A percentile compares a stretch with the other conserved stretches of the same genome.
Conservation (phyloP, 192 early-diverging fungal genomes). For the Dispira simplex region DNA sequence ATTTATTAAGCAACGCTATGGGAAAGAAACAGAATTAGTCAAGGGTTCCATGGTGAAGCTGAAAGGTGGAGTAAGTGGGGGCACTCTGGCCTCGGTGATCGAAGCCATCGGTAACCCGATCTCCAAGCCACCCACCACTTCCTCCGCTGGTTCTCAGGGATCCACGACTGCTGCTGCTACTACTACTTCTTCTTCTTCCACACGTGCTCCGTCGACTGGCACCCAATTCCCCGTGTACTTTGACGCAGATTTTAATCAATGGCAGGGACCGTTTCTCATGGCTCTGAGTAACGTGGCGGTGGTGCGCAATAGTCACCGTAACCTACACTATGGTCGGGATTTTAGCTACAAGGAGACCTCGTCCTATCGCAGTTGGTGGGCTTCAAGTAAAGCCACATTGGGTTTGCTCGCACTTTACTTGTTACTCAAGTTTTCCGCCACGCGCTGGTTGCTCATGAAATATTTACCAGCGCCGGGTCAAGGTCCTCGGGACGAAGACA, state of each 20-base stretch:
- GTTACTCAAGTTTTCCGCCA: constrained; percentile 27
- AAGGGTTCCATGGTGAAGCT: constrained; percentile 39
- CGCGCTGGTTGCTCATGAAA: constrained; percentile 26
- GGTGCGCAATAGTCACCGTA: constrained; percentile 15
- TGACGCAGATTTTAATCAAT: constrained; percentile 22
- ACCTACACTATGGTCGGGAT: constrained; percentile 30
- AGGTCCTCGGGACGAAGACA: constrained; percentile 43
- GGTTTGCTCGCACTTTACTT: constrained; percentile 20
- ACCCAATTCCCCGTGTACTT: constrained; percentile 17
- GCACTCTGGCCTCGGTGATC: constrained; percentile 35
- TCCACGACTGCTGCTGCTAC: neutral
- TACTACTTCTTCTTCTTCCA: neutral
- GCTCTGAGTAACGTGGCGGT: constrained; percentile 18
- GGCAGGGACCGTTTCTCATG: constrained; percentile 32
- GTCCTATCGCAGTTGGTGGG: constrained; percentile 23
- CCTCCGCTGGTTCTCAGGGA: neutral
- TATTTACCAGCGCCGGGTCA: constrained; percentile 47
- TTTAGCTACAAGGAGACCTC: constrained; percentile 51
- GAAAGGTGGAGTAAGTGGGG: constrained; percentile 44
- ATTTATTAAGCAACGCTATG: constrained; percentile 27
- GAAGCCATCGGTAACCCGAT: constrained; percentile 5
- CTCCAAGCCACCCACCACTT: neutral
- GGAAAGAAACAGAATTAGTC: constrained; percentile 35
- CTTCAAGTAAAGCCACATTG: constrained; percentile 26
- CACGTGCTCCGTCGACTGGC: neutral